Conservation (phyloP, 192 early-diverging fungal species). For the Rhizophagus sp. region DNA sequence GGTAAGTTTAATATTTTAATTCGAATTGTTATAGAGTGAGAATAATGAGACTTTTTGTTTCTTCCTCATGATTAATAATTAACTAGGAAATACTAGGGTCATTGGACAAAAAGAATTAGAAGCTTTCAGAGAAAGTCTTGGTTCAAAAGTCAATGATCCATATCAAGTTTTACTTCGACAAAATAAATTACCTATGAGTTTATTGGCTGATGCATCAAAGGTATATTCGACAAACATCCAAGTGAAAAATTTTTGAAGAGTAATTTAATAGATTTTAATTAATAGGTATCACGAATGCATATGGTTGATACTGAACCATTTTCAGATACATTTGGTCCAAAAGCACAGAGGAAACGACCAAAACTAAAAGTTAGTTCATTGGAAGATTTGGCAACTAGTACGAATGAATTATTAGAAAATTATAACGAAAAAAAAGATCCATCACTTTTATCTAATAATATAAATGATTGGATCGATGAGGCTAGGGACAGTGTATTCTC, state of each 20-base stretch:
- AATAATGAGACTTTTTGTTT: background rate
- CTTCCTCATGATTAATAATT: background rate
- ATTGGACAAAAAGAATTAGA: conserved; percentile 94
- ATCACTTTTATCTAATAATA: conserved; percentile 72
- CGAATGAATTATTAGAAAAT: conserved; percentile 63
- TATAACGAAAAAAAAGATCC: conserved; percentile 68
- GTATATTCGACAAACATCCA: conserved; percentile 34
- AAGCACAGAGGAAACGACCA: conserved; percentile 92
- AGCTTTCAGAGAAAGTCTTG: conserved; percentile 89
- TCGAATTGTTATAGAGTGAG: too few relatives aligned
- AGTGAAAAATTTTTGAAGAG: background rate
- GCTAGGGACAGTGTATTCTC: conserved; percentile 86
- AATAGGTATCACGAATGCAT: conserved; percentile 62
- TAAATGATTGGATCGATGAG: conserved; percentile 70
- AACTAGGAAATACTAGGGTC: conserved; percentile 83
- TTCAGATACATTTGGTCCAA: conserved; percentile 89
- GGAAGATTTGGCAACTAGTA: conserved; percentile 76
- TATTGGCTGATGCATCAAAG: conserved; percentile 80
- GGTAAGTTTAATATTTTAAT: conserved; percentile 52
- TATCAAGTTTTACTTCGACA: conserved; percentile 92
- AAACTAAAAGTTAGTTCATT: conserved; percentile 75
- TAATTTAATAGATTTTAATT: background rate
- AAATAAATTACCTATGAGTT: conserved; percentile 95
- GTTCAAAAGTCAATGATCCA: conserved; percentile 85
- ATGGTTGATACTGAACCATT: conserved; percentile 96